Evolutionary conservation across 371 early-diverging fungal species (phyloP).

Genomic region (Mortierella sp.): DNA sequence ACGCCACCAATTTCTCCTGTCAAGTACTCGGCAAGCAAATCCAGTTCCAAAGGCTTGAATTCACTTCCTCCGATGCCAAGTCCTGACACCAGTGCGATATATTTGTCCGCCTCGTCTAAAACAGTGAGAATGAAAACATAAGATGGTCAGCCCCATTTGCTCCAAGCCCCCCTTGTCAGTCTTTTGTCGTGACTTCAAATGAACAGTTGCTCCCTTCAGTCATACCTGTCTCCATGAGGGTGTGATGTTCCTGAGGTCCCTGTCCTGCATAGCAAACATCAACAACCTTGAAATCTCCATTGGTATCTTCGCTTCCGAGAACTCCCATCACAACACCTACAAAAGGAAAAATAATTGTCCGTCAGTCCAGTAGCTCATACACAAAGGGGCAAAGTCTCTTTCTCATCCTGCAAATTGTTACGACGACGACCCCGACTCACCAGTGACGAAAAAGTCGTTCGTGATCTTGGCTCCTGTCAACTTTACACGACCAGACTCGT

Average conservation of each 20-base stretch:
- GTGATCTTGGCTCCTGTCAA: slow-evolving; percentile 68
- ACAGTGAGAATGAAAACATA: neutral
- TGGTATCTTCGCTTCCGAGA: slow-evolving; percentile 78
- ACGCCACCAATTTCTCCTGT: slow-evolving; percentile 81
- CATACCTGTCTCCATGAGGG: slow-evolving; percentile 53
- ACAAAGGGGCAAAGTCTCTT: too few species aligned
- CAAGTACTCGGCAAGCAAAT: slow-evolving; percentile 84
- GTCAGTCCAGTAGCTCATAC: too few species aligned
- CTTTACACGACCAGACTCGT: slow-evolving; percentile 91
- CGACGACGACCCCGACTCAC: too few species aligned
- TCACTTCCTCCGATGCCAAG: slow-evolving; percentile 71
- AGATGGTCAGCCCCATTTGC: neutral
- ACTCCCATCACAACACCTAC: slow-evolving; percentile 83
- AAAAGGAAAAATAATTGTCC: neutral
- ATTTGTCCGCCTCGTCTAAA: slow-evolving; percentile 63
- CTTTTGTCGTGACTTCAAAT: too few species aligned
- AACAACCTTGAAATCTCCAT: slow-evolving; percentile 85
- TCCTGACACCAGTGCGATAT: slow-evolving; percentile 88
- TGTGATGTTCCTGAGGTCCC: slow-evolving; percentile 67
- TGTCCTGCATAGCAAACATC: slow-evolving; percentile 85
- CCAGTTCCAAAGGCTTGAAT: slow-evolving; percentile 65
- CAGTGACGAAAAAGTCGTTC: slow-evolving; percentile 74
- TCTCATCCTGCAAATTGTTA: too few species aligned
- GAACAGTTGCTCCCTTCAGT: neutral
- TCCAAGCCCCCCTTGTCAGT: too few species aligned